Conservation (phyloP, 192 early-diverging fungal genomes). For the Coemansia asiatica region DNA sequence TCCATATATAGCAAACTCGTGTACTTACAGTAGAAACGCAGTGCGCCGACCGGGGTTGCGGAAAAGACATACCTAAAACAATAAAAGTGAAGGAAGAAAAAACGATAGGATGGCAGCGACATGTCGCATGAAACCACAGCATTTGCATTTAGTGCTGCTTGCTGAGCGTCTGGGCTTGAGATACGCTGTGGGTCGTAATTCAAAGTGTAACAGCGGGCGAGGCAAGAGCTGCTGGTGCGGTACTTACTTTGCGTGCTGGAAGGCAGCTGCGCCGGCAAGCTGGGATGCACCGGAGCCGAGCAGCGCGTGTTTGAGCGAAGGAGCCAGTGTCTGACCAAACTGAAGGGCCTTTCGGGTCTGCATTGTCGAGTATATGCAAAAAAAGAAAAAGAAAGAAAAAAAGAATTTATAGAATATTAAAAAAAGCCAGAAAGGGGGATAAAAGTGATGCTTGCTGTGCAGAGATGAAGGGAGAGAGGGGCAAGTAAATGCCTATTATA, state of each 20-base stretch:
- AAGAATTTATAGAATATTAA: conserved; percentile 4
- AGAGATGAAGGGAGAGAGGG: no score
- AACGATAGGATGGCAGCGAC: background rate
- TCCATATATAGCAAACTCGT: background rate
- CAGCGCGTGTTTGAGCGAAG: conserved; percentile 39
- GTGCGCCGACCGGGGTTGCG: conserved; percentile 14
- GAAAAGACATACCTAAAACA: conserved; percentile 39
- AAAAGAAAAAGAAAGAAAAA: conserved; percentile 8
- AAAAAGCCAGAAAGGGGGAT: background rate
- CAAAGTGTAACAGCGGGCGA: background rate
- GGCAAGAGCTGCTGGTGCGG: background rate
- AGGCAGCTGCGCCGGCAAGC: conserved; percentile 25
- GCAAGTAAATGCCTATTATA: background rate
- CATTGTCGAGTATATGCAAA: conserved; percentile 31
- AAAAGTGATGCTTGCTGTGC: background rate
- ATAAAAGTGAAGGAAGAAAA: background rate
- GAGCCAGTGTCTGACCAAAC: conserved; percentile 39
- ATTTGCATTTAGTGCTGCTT: no score
- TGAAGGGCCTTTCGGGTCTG: conserved; percentile 45
- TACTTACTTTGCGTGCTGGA: conserved; percentile 50
- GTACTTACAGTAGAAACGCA: conserved; percentile 54
- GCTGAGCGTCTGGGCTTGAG: background rate
- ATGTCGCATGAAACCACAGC: no score
- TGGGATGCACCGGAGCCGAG: conserved; percentile 22
- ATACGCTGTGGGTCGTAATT: no score